Evolutionary conservation across 2,329 filamentous ascomycete genomes (phyloP).

Genomic region (Hymenoscyphus scutula): DNA sequence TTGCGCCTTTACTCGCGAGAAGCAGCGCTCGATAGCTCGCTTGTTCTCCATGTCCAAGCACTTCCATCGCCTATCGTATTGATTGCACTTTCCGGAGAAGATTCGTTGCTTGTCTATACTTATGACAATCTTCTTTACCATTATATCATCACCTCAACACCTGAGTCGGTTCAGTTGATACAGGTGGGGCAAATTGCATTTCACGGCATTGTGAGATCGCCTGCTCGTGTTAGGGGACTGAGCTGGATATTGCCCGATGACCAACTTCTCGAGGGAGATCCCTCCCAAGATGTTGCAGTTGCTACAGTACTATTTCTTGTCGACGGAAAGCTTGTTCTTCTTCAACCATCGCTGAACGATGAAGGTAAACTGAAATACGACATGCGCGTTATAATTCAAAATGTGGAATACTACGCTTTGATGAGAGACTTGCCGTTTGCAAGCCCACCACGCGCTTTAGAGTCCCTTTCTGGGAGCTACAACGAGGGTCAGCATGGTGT

Average conservation of each 20-base stretch:
- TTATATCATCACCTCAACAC: slow-evolving; percentile 76
- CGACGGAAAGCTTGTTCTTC: slow-evolving; percentile 89
- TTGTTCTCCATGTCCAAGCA: slow-evolving; percentile 72
- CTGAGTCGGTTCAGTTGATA: slow-evolving; percentile 70
- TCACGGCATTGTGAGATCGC: slow-evolving; percentile 91
- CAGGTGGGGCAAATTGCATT: slow-evolving; percentile 98
- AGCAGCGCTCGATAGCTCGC: slow-evolving; percentile 68
- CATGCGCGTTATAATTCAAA: slow-evolving; percentile 94
- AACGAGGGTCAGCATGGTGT: slow-evolving; percentile 20
- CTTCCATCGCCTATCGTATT: slow-evolving; percentile 86
- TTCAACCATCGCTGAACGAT: slow-evolving; percentile 82
- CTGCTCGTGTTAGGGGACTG: slow-evolving; percentile 84
- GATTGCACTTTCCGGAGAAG: slow-evolving; percentile 83
- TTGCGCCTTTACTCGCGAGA: slow-evolving; percentile 93
- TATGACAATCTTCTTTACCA: slow-evolving; percentile 96
- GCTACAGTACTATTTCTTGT: slow-evolving; percentile 96
- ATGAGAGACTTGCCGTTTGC: slow-evolving; percentile 75
- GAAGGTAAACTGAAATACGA: slow-evolving; percentile 91
- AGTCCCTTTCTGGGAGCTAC: slow-evolving; percentile 10
- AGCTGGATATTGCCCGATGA: slow-evolving; percentile 95
- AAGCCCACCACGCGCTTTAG: slow-evolving; percentile 20
- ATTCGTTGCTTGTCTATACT: slow-evolving; percentile 94
- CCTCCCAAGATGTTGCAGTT: slow-evolving; percentile 89
- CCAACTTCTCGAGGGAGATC: slow-evolving; percentile 86
- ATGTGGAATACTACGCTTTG: slow-evolving; percentile 91